A percentile compares a stretch with the other conserved stretches of the same genome.
These are phyloP conservation scores for Clonostachys rosea DNA, from an alignment of 2,329 filamentous ascomycete genomes.

Conservation along the genomic window DNA sequence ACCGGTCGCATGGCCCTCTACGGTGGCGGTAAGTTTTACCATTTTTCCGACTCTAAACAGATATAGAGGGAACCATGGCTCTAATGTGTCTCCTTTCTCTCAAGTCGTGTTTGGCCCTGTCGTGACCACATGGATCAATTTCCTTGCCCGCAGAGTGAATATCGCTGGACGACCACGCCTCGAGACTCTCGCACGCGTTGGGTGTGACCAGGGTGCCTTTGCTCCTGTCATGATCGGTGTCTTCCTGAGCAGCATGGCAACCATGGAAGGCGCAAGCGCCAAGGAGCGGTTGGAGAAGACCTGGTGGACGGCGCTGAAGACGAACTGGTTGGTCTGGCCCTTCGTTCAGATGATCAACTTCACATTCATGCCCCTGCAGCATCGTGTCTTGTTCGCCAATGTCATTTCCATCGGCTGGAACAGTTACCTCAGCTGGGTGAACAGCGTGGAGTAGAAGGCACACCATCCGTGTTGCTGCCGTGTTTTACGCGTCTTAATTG, in stretches of 20 bases:
- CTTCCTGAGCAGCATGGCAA: slow-evolving; percentile 82
- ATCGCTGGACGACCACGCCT: slow-evolving; percentile 57
- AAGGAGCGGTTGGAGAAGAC: slow-evolving; percentile 66
- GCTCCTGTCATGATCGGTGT: slow-evolving; percentile 77
- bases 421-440: slow-evolving; percentile 58
- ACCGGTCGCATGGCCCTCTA: slow-evolving; percentile 79
- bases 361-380: slow-evolving; percentile 76
- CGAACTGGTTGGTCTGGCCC: slow-evolving; percentile 89
- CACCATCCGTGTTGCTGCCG: background rate
- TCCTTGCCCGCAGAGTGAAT: slow-evolving; percentile 70
- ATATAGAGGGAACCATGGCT: background rate
- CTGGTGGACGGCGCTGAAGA: slow-evolving; percentile 67
- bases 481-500: background rate
- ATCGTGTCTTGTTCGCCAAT: slow-evolving; percentile 84
- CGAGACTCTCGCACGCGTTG: slow-evolving; percentile 74
- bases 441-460: slow-evolving; percentile 31
- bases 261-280: slow-evolving; percentile 62
- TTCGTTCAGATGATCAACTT: slow-evolving; percentile 84
- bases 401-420: slow-evolving; percentile 67
- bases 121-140: slow-evolving; percentile 80
- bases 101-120: slow-evolving; percentile 76
- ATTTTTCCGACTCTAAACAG: slow-evolving; percentile 1
- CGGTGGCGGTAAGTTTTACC: slow-evolving; percentile 60
- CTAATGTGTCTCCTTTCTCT: slow-evolving; percentile 18
- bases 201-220: slow-evolving; percentile 76